Evolutionary conservation across 2,329 filamentous ascomycete species (phyloP).

Genomic region (Trichophyton schoenleinii): DNA sequence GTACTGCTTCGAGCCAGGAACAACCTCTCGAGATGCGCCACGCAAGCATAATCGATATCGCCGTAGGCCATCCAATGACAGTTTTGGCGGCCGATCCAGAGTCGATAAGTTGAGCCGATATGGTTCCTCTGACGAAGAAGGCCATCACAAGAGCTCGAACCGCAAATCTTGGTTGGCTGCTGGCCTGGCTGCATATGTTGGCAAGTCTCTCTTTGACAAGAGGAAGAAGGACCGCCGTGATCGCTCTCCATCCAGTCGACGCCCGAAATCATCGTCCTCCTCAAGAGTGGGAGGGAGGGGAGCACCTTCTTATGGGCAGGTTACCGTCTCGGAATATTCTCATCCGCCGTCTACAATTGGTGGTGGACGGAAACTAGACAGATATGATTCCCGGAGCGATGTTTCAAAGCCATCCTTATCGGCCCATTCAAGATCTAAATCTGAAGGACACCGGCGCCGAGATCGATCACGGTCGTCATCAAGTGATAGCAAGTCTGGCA

Average conservation of each 20-base stretch:
- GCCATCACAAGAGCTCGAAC: conserved; percentile 33
- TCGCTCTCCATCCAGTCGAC: conserved; percentile 34
- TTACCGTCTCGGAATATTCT: not conserved
- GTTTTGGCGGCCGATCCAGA: conserved; percentile 31
- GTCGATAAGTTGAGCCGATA: conserved; percentile 51
- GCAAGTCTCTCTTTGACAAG: conserved; percentile 40
- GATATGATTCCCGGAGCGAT: not conserved
- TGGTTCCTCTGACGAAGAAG: conserved; percentile 40
- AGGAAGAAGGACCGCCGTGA: conserved; percentile 16
- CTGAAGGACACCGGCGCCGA: not conserved
- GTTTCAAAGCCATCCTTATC: conserved; percentile 28
- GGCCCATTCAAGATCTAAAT: not conserved
- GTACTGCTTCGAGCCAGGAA: conserved; percentile 51
- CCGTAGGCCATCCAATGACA: conserved; percentile 36
- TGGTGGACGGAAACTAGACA: not conserved
- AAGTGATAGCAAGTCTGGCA: not conserved
- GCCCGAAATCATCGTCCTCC: conserved; percentile 1
- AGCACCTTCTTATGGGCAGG: not conserved
- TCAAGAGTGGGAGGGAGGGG: not conserved
- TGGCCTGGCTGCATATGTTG: conserved; percentile 44
- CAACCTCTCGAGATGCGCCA: conserved; percentile 44
- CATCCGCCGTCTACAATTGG: not conserved
- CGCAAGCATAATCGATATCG: conserved; percentile 45
- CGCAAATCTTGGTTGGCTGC: conserved; percentile 41
- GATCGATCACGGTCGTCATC: not conserved